Evolutionary conservation across 2,329 filamentous ascomycete genomes (phyloP), one percentile per base, ranked within the genome.

Genomic region (Calonectria multiphialidica): DNA sequence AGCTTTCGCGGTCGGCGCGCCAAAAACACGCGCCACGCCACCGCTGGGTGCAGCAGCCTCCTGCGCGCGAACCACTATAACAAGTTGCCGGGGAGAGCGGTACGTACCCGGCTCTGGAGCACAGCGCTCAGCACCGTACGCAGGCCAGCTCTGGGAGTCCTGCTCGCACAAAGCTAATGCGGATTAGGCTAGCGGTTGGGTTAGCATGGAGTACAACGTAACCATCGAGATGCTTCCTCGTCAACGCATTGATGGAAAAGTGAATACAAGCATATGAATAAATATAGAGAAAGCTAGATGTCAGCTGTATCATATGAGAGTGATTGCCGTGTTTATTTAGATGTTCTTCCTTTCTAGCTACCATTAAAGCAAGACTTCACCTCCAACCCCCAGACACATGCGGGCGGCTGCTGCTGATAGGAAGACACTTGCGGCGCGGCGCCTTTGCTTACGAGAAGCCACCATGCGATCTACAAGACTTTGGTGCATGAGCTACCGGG

Each of bases 1-100:
- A 57, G 68, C 59, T 68, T 70, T 70, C 70, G 66, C 53, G 70
- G 70, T 70, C 53, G 49, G 47, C 65, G 61, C 70, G 70, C 70
- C 66, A 72, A 72, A 72, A 66, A 66, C 59, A 72, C 70, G 70
- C 70, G 70, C 66, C 70, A 47, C 57, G 53, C 13, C 18, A 33
- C 45, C 25, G 50, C 42, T 21, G 44, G 23, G 23, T 57, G 49
- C 45, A 47, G 49, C 45, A 47, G 44, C 44, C 57, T 28, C 23
- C 40, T 62, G n/a, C 25, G 49, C 57, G 67, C 71, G 61, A 76
- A 75, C 50, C 75, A 76, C 75, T 77, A 74, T 77, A 77, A 70
- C 37, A 2, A 30, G 40, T 42, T 62, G 57, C 40, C 57, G 37
- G 57, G 57, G 25, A 62, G 40, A 13, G 57, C 23, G 71, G 64